phyloP scores from a whole-genome alignment of 1,284 basidiomycete species.

The Mycena sp. region DNA sequence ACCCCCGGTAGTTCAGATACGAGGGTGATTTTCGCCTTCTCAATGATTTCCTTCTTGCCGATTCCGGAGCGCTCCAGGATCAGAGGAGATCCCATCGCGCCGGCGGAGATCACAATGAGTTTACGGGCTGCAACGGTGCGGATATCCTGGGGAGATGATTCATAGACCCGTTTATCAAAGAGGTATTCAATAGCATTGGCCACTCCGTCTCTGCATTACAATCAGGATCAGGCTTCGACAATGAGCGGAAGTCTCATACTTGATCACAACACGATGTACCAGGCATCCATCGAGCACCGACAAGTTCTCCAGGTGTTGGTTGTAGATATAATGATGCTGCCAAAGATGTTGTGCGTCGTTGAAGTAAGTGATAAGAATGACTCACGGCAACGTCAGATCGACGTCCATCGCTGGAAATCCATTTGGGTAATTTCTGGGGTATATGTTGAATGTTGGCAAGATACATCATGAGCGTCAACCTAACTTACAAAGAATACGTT shows the following conservation, averaged over 20 bases:
- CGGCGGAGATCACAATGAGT: constrained; percentile 60
- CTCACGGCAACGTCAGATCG: constrained; percentile 62
- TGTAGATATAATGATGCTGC: constrained; percentile 63
- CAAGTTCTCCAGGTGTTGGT: constrained; percentile 49
- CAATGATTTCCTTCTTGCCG: constrained; percentile 51
- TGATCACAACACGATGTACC: constrained; percentile 56
- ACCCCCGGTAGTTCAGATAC: constrained; percentile 57
- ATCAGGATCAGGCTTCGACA: background rate
- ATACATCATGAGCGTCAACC: constrained; percentile 29
- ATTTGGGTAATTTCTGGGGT: constrained; percentile 8
- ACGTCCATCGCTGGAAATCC: constrained; percentile 45
- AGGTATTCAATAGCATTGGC: constrained; percentile 62
- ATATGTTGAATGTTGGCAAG: background rate
- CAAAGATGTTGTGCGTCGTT: too few species aligned
- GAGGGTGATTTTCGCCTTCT: constrained; percentile 47
- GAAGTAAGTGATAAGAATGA: too few species aligned
- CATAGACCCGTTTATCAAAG: constrained; percentile 34
- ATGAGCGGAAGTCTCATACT: too few species aligned
- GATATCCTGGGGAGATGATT: constrained; percentile 22
- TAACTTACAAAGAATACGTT: constrained; percentile 51
- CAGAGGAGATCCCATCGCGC: constrained; percentile 61
- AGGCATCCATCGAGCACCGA: constrained; percentile 48
- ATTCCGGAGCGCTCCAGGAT: constrained; percentile 64
- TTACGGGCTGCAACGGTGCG: constrained; percentile 43
- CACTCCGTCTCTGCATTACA: background rate